These are phyloP conservation scores for Claviceps sp. DNA, from an alignment of 2,329 filamentous ascomycete genomes.

Conservation along the genomic window DNA sequence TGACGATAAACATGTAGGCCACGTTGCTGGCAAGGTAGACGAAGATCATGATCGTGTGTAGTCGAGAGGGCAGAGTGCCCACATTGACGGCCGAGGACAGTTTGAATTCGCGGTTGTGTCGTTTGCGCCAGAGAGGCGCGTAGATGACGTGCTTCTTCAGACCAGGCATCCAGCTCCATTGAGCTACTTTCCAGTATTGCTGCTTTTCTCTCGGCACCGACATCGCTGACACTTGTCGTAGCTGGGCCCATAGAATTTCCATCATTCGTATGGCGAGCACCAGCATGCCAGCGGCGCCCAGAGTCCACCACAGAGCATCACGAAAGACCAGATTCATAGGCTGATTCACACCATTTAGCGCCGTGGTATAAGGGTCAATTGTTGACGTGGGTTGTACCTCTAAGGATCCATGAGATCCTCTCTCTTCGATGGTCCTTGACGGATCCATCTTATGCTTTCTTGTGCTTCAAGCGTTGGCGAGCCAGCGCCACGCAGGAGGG, in stretches of 20 bases:
- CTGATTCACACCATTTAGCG: constrained; percentile 48
- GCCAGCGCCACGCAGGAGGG: constrained; percentile 7
- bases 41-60: constrained; percentile 44
- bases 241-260: constrained; percentile 40
- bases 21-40: constrained; percentile 48
- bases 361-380: constrained; percentile 41
- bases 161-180: constrained; percentile 46
- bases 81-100: constrained; percentile 46
- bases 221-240: constrained; percentile 49
- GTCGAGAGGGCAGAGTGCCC: constrained; percentile 50
- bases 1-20: constrained; percentile 46
- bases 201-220: constrained; percentile 36
- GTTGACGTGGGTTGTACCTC: constrained; percentile 28
- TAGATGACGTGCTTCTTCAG: constrained; percentile 48
- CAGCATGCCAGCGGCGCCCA: constrained; percentile 41
- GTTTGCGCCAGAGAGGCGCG: constrained; percentile 49
- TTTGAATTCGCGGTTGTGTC: constrained; percentile 54
- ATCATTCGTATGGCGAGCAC: constrained; percentile 40
- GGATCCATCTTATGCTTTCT: constrained; percentile 18
- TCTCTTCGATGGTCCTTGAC: constrained; percentile 18
- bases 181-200: constrained; percentile 43
- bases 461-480: constrained; percentile 8
- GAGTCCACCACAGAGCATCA: constrained; percentile 45
- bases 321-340: constrained; percentile 42
- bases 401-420: constrained; percentile 15